Base-by-base conservation (phyloP, 805 yeast genomes). In the Yamadazyma olivae region DNA sequence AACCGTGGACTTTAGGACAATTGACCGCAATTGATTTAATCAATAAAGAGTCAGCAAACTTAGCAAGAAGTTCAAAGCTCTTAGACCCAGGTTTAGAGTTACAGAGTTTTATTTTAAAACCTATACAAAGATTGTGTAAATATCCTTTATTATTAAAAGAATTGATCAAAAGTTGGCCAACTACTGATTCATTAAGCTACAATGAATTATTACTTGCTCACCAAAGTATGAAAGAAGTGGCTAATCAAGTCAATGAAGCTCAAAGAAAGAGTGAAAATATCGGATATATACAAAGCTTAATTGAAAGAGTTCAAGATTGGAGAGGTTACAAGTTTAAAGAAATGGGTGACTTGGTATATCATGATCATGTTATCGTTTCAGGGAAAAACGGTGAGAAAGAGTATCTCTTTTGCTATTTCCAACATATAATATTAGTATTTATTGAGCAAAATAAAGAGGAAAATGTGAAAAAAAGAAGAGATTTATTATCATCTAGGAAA, bases 71-170 rank as follows among this genome's bases (percentile, higher is more conserved):
- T 15, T 70, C 83, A 3, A 54, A 65, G 15, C 61, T 89, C 26
- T 78, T 90, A 41, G 91, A 81, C 45, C 91, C 93, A 18, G 83
- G 87, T 28, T 81, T 89, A 54, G 99, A 91, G 58, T 70, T 93
- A 36, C 98, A 86, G 55, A 81, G 91, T 33, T 86, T 86, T 59
- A 70, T 93, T 27, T 77, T 93, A 49, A 93, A 91, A 57, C 99
- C 99, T 0, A 87, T 93, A 25, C 99, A 93, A 66, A 75, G 99
- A 45, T 72, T 93, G n/a, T 87, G 96, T 70, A 87, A 90, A 57
- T 93, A 93, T 59, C 99, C 98, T 2, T 64, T 93, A 34, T 68
- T 93, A 32, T 62, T 93, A 35, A 79, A 75, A 49, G 93, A 87
- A 53, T 68, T 93, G 35, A 57, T 86, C 33, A 88, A 87, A 54